Base-by-base conservation (phyloP, 139 green algal species). In the Chlamydomonas urium region DNA sequence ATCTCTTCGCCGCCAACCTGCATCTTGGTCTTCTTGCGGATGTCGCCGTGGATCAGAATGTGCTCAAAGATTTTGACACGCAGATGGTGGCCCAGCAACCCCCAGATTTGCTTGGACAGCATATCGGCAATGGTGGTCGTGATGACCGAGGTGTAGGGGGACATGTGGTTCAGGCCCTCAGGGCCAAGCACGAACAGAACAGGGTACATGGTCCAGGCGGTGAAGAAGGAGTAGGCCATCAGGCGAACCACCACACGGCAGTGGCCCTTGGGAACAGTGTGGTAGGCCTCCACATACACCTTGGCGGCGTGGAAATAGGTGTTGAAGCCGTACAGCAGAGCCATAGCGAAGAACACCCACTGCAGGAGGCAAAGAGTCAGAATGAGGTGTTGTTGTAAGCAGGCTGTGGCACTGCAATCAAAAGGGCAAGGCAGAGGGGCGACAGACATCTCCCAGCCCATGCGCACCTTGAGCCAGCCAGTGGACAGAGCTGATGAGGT, bases 101-200 rank as follows among this genome's bases (percentile, higher is more conserved):
- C 71, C 84, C 84, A 86, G 5, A 82, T 17, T 48, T 91, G 85
- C 76, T 91, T 91, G 33, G 83, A 86, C 1, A 83, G 4, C 23
- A 91, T 47, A 47, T 91, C 86, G 2, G 73, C n/a, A 4, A 87
- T 33, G 14, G 71, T 75, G 34, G 85, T 75, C 0, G 42, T 57
- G 28, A 86, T 80, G 26, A 47, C 63, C 2, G 71, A 71, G n/a
- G 32, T 47, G 48, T 80, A 76, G 19, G 38, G 19, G 24, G 28
- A 68, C 57, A 88, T 78, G 61, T 79, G 67, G 31, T 57, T 71
- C 28, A 85, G 78, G 23, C 78, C 80, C 72, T 86, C 80, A 19
- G 77, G 80, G 19, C 83, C 83, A 21, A 86, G 42, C 37, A 85
- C 35, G 70, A 90, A 90, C 10, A 88, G 68, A 24, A 90, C 56